Conservation (phyloP, 2,329 filamentous ascomycete genomes). For the Ambrosiella beaveri region DNA sequence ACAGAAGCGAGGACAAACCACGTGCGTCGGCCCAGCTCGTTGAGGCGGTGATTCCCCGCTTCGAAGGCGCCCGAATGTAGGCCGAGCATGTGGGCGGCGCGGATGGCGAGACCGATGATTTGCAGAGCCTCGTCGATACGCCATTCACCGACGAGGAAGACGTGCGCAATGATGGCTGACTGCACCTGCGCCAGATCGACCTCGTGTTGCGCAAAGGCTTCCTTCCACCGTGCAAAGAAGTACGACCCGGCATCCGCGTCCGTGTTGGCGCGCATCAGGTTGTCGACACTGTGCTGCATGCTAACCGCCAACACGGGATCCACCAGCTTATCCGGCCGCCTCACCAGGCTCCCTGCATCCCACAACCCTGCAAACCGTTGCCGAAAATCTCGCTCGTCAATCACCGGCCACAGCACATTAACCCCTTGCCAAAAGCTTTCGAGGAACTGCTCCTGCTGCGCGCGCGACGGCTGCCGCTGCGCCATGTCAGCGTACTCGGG, state of each 20-base stretch:
- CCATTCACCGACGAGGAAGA: neutral
- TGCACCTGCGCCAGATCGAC: slow-evolving; percentile 6
- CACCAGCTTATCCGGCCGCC: neutral
- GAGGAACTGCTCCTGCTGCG: neutral
- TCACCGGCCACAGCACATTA: slow-evolving; percentile 1
- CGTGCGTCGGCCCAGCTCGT: slow-evolving; percentile 8
- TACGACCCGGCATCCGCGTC: neutral
- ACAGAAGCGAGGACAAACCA: slow-evolving; percentile 6
- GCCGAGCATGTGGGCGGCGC: slow-evolving; percentile 7
- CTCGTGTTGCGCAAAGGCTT: neutral
- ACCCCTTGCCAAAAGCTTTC: slow-evolving; percentile 1
- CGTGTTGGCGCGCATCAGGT: neutral
- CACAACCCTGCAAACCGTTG: neutral
- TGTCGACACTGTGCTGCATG: slow-evolving; percentile 3
- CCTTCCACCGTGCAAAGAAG: slow-evolving; percentile 7
- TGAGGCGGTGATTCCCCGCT: neutral
- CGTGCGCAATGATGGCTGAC: slow-evolving; percentile 4
- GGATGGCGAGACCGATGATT: neutral
- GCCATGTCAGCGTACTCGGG: neutral
- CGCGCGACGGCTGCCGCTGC: neutral
- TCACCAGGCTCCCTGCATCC: neutral
- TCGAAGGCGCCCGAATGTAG: slow-evolving; percentile 5
- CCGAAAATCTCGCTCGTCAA: slow-evolving; percentile 4
- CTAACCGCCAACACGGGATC: slow-evolving; percentile 3
- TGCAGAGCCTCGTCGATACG: slow-evolving; percentile 5